These are phyloP conservation scores for Jacaranda mimosifolia DNA, from an alignment of 257 asterid genomes.

Conservation along the genomic window DNA sequence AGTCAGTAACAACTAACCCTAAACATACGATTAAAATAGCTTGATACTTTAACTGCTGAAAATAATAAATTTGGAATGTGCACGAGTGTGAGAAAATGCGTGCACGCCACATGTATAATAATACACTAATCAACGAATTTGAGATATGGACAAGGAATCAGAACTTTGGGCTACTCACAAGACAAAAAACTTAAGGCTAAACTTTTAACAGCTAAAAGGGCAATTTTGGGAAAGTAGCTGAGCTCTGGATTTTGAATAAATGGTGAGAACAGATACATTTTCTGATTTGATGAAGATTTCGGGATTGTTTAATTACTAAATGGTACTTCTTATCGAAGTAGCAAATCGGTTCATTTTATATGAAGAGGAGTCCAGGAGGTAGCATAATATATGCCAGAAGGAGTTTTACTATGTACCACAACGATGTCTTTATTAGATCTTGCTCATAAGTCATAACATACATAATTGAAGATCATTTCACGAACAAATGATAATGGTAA, in stretches of 20 bases:
- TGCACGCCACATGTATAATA: not conserved
- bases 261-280: not conserved
- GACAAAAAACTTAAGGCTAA: too few relatives aligned
- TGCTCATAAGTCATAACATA: not conserved
- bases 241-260: too few relatives aligned
- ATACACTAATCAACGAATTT: not conserved
- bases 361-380: constrained; percentile 21
- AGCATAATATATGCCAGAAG: constrained; percentile 11
- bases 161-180: not conserved
- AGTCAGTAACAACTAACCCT: too few relatives aligned
- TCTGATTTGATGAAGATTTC: not conserved
- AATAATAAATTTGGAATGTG: not conserved
- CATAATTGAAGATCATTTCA: not conserved
- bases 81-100: not conserved
- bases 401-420: not conserved
- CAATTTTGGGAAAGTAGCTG: too few relatives aligned
- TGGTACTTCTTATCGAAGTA: constrained; percentile 5
- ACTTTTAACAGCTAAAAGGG: too few relatives aligned
- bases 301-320: not conserved
- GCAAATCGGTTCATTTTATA: constrained; percentile 7
- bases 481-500: not conserved
- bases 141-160: constrained; percentile 10
- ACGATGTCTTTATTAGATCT: not conserved
- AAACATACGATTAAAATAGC: too few relatives aligned
- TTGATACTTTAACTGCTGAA: constrained; percentile 1